A percentile compares a stretch with the other conserved stretches of the same genome.
These are phyloP conservation scores for Pseudocercospora macadamiae DNA, from an alignment of 2,329 filamentous ascomycete species.

Conservation along the genomic window DNA sequence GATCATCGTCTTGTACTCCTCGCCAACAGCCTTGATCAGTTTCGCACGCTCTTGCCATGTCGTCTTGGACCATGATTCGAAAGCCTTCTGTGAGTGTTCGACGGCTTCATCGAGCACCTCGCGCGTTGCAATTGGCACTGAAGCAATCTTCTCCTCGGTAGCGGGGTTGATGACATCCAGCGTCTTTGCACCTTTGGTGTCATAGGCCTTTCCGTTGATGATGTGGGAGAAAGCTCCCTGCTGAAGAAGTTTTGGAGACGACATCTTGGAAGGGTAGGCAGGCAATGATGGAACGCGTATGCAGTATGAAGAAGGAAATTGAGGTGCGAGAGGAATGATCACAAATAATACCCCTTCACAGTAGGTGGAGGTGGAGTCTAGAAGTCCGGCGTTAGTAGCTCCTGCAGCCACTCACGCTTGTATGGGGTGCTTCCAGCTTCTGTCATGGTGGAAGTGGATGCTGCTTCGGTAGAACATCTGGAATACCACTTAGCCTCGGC, in stretches of 20 bases:
- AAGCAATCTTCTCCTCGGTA: conserved; percentile 39
- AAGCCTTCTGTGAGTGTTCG: conserved; percentile 39
- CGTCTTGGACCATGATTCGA: conserved; percentile 39
- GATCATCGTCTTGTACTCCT: conserved; percentile 23
- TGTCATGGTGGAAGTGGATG: background rate
- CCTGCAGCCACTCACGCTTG: background rate
- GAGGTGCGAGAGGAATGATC: background rate
- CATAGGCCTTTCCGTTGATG: conserved; percentile 41
- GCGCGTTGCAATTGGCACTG: conserved; percentile 41
- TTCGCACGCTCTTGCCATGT: conserved; percentile 39
- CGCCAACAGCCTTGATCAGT: conserved; percentile 20
- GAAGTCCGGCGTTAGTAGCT: background rate
- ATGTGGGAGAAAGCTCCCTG: conserved; percentile 38
- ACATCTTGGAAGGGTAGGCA: conserved; percentile 16
- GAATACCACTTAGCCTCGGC: background rate
- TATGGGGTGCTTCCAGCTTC: background rate
- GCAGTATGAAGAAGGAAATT: background rate
- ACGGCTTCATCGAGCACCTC: conserved; percentile 44
- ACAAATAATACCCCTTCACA: conserved; percentile 1
- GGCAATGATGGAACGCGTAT: background rate
- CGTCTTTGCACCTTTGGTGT: conserved; percentile 31
- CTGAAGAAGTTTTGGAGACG: conserved; percentile 21
- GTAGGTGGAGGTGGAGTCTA: background rate
- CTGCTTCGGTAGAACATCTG: background rate
- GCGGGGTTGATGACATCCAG: conserved; percentile 40